These are phyloP conservation scores for Fusarium sp. DNA, from an alignment of 2,329 filamentous ascomycete species.

Conservation along the genomic window DNA sequence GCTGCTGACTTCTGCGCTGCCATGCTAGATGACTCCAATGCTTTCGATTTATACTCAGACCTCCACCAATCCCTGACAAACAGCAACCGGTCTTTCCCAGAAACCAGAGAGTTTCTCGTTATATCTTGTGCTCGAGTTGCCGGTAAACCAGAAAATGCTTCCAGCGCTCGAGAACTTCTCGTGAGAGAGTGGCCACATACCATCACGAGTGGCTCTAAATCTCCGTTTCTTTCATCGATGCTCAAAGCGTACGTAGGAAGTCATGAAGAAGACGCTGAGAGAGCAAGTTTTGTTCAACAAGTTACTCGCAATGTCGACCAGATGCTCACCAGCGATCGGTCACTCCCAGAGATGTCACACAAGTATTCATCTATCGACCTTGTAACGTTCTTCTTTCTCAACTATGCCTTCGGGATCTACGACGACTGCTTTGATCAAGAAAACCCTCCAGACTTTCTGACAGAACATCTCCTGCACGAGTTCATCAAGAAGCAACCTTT, in stretches of 20 bases:
- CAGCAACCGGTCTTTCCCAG: not conserved
- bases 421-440: constrained; percentile 22
- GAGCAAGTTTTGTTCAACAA: constrained; percentile 1
- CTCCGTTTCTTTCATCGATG: constrained; percentile 36
- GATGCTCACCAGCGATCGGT: constrained; percentile 19
- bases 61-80: constrained; percentile 27
- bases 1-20: constrained; percentile 46
- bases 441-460: constrained; percentile 14
- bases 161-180: constrained; percentile 30
- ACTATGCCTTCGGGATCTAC: constrained; percentile 38
- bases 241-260: constrained; percentile 36
- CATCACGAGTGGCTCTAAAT: not conserved
- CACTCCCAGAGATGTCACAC: constrained; percentile 22
- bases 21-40: constrained; percentile 45
- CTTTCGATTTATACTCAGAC: constrained; percentile 35
- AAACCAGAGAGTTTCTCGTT: constrained; percentile 28
- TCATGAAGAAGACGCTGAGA: constrained; percentile 19
- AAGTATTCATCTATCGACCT: constrained; percentile 40
- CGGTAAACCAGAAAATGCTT: constrained; percentile 33
- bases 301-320: constrained; percentile 21
- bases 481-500: constrained; percentile 43
- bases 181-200: constrained; percentile 5
- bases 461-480: constrained; percentile 35
- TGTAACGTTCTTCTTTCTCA: constrained; percentile 41
- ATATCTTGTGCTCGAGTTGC: constrained; percentile 41